These are phyloP conservation scores for Yamadazyma kitorensis DNA, from an alignment of 805 yeast species.

Conservation along the genomic window DNA sequence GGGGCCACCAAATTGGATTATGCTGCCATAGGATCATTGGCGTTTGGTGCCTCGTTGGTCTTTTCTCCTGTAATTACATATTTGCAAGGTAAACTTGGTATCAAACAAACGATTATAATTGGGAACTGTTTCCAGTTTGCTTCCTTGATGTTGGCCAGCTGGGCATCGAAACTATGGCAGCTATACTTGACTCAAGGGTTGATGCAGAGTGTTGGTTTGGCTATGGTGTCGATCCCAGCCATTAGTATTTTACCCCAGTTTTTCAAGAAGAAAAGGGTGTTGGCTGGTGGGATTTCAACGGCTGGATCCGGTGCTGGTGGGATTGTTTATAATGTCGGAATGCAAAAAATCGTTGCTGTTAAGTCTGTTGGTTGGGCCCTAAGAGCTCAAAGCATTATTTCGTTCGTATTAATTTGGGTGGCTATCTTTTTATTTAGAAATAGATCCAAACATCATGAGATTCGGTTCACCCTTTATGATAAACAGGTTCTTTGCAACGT, in stretches of 20 bases:
- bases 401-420: conserved; percentile 25
- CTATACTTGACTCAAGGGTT: conserved; percentile 67
- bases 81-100: conserved; percentile 43
- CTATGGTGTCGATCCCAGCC: conserved; percentile 57
- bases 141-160: conserved; percentile 57
- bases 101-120: conserved; percentile 36
- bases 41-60: conserved; percentile 53
- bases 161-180: conserved; percentile 60
- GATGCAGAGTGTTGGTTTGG: conserved; percentile 55
- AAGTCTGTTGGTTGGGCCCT: conserved; percentile 48
- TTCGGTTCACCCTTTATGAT: conserved; percentile 39
- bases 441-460: conserved; percentile 17
- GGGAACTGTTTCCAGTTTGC: conserved; percentile 54
- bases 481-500: conserved; percentile 30
- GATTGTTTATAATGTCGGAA: conserved; percentile 44
- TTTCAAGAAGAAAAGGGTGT: conserved; percentile 61
- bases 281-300: conserved; percentile 47
- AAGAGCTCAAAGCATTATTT: conserved; percentile 44
- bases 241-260: conserved; percentile 64
- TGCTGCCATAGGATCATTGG: conserved; percentile 67
- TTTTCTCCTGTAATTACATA: conserved; percentile 52
- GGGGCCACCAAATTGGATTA: conserved; percentile 59
- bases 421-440: conserved; percentile 18
- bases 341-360: conserved; percentile 41
- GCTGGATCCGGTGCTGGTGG: conserved; percentile 58